Evolutionary conservation across 306 rosid species (phyloP).

Genomic region (Nissolia schottii): DNA sequence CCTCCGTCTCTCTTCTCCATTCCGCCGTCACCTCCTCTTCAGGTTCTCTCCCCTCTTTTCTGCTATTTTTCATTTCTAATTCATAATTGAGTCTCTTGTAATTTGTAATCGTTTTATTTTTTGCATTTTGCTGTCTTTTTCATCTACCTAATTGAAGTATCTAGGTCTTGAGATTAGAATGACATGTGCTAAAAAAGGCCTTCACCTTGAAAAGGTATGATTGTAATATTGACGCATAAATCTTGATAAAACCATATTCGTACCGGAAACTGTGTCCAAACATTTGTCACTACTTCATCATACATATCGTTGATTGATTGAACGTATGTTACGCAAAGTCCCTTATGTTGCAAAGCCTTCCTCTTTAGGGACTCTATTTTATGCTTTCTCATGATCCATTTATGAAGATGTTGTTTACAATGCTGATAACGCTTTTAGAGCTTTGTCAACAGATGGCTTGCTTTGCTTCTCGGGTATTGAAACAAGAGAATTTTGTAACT

Average conservation of each 20-base stretch:
- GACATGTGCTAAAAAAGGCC: no score
- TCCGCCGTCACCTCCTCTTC: slow-evolving; percentile 66
- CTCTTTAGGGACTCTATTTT: background rate
- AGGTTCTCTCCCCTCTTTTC: slow-evolving; percentile 36
- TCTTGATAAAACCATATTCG: background rate
- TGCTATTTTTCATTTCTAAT: background rate
- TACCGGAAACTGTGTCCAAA: background rate
- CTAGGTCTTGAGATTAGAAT: background rate
- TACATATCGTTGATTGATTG: background rate
- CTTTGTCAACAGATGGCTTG: no score
- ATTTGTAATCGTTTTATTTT: background rate
- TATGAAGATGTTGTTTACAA: no score
- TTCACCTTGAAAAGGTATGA: background rate
- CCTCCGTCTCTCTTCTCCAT: slow-evolving; percentile 87
- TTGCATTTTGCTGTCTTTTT: background rate
- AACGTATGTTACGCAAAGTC: background rate
- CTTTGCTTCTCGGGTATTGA: background rate
- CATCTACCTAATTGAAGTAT: background rate
- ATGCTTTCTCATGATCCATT: background rate
- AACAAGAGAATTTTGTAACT: background rate
- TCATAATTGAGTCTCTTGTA: background rate
- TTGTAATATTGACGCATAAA: background rate
- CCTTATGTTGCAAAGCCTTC: background rate
- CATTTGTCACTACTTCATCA: background rate
- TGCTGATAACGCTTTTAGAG: no score